Evolutionary conservation across 305 asterid genomes (phyloP), one percentile per base, ranked within the genome.

Genomic region (Fraxinus velutina): DNA sequence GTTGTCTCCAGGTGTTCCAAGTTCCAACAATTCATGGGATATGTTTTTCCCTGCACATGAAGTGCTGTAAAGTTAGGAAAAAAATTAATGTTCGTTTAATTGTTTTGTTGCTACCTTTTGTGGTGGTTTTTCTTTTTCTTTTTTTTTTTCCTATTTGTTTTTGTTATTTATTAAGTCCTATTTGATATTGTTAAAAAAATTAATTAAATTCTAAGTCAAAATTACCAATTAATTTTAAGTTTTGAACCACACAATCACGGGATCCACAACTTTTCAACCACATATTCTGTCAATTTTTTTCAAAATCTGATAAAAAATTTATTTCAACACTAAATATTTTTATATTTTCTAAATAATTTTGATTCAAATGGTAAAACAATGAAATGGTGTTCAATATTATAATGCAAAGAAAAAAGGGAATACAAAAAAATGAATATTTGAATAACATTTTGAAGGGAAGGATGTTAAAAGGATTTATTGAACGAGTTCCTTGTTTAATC

Each of bases 1-100:
- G 74, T 78, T 60, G 74, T 57, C 80, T 77, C 74, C 30, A 9
- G 55, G 47, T 36, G 57, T 37, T 32, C 73, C 73, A 27, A 66
- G 73, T 66, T 66, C 52, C 73, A 55, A 77, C 47, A 57, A 30
- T n/a, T 52, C 33, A 77, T 52, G 50, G 22, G 2, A 9, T 55
- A 50, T 19, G 32, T 22, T 55, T 52, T 77, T 30, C 47, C 9
- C 32, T 62, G 52, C 80, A 55, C 80, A 32, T 52, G 37, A 78
- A 5, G 33, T 62, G 62, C 37, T 78, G 3, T 33, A 37, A 78
- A 64, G 17, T 62, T 78, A 3, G 8, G 75, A 2, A 37, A 19
- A 19, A 60, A 77, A 15, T 55, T 19, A 6, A 55, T 6, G 24
- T 55, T 6, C 66, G 6, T 55, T 60, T 62, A n/a, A 19, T 55